Conservation (phyloP, 1,284 basidiomycete genomes). For the Sutorius eximius region DNA sequence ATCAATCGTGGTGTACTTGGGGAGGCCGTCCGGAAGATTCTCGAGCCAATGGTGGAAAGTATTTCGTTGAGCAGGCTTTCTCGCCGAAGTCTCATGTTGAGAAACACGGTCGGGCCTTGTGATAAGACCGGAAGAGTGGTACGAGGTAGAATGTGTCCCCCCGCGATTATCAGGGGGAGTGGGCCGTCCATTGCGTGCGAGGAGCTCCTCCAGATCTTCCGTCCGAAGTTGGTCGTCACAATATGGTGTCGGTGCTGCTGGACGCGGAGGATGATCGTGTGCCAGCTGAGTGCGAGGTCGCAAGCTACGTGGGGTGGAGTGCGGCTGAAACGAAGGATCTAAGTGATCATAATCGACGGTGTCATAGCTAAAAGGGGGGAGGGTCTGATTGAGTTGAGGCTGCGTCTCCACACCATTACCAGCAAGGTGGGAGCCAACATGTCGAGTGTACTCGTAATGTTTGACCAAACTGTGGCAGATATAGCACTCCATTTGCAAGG, state of each 20-base stretch:
- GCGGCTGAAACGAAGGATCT: neutral
- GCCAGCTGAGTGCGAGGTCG: neutral
- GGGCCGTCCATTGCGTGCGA: neutral
- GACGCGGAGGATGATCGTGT: neutral
- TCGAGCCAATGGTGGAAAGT: conserved; percentile 20
- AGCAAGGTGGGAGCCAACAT: conserved; percentile 14
- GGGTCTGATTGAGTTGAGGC: neutral
- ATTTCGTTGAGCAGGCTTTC: neutral
- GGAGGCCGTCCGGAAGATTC: neutral
- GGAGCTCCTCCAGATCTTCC: neutral
- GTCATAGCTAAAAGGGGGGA: conserved; percentile 1
- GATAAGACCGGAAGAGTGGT: neutral
- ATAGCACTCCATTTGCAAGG: conserved; percentile 14
- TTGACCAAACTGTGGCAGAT: conserved; percentile 12
- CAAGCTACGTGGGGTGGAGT: neutral
- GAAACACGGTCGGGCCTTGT: neutral
- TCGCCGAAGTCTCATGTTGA: neutral
- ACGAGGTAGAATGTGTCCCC: neutral
- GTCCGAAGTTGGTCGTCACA: neutral
- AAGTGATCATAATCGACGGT: neutral
- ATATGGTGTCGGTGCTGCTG: conserved; percentile 1
- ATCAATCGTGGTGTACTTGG: conserved; percentile 25
- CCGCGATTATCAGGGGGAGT: neutral
- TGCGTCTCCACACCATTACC: neutral
- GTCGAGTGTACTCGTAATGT: conserved; percentile 12